Evolutionary conservation across 805 yeast genomes (phyloP), one percentile per base, ranked within the genome.

Genomic region (Soucietia sequanensis): DNA sequence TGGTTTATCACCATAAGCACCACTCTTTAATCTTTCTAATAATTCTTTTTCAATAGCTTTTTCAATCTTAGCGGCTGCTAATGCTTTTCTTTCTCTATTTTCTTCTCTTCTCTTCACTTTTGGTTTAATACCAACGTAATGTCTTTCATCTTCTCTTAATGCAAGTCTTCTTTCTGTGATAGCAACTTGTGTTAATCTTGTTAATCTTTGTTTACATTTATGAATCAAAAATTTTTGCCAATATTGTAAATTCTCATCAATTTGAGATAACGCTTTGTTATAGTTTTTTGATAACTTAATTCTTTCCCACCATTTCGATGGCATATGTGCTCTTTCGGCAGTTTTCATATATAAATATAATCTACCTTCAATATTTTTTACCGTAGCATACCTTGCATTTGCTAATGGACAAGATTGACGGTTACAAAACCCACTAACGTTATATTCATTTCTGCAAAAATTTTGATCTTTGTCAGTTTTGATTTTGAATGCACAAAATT

Each of bases 1-100:
- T 37, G 99, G 99, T 62, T 91, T 87, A 56, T 93, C 98, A 46
- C 99, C 99, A 58, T 93, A 93, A 2, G 98, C 98, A 42, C 99
- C 99, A 54, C 91, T 81, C 79, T 93, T 93, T 55, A 93, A 76
- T 63, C 99, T 81, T 35, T 90, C 96, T 54, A 93, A 72, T 46
- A 93, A 75, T 63, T 93, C 99, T 66, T 88, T 88, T 64, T 93
- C 99, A 49, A 93, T 93, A 10, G 96, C 89, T 66, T 87, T 88
- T 60, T 93, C 99, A 48, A 93, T 87, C 70, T 85, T 86, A 17
- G 99, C 99, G 25, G 99, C 98, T 16, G 87, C 87, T 42, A 93
- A 70, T 0, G 99, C 99, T 68, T 93, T 93, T 62, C 99, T 77
- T 65, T 93, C 99, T 62, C 99, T 78, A 43, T 87, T 84, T 50